Conservation (phyloP, 2,329 filamentous ascomycete genomes). For the Penicillium fuscoglaucum region DNA sequence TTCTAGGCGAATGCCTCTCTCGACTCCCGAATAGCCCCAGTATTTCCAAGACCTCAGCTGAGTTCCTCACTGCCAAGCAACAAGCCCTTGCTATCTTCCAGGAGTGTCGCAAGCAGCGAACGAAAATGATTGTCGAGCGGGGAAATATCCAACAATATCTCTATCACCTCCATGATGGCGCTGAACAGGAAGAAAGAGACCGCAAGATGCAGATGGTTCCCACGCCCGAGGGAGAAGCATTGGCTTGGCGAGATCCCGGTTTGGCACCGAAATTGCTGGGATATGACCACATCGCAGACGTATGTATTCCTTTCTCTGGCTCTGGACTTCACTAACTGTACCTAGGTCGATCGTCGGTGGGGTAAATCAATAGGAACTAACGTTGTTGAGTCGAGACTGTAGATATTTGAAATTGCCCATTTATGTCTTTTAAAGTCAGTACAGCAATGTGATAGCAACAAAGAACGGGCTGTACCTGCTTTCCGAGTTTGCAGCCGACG, state of each 20-base stretch:
- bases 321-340: neutral
- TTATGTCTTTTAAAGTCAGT: too few species aligned
- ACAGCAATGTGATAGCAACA: too few species aligned
- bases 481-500: too few species aligned
- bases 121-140: constrained; percentile 59
- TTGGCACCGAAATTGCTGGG: constrained; percentile 43
- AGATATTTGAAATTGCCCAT: neutral
- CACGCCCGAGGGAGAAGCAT: constrained; percentile 43
- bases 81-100: constrained; percentile 52
- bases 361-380: neutral
- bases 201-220: constrained; percentile 42
- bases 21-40: constrained; percentile 45
- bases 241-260: constrained; percentile 46
- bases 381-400: constrained; percentile 17
- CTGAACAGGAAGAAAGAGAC: constrained; percentile 58
- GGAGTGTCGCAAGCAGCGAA: constrained; percentile 57
- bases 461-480: too few species aligned
- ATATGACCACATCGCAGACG: constrained; percentile 43
- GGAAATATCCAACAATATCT: constrained; percentile 63
- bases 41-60: constrained; percentile 22
- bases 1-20: constrained; percentile 57
- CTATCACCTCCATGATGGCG: constrained; percentile 62
- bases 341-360: constrained; percentile 17
- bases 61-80: constrained; percentile 36
- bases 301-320: constrained; percentile 18